Evolutionary conservation across 1,284 basidiomycete species (phyloP).

Genomic region (Irpex sp.): DNA sequence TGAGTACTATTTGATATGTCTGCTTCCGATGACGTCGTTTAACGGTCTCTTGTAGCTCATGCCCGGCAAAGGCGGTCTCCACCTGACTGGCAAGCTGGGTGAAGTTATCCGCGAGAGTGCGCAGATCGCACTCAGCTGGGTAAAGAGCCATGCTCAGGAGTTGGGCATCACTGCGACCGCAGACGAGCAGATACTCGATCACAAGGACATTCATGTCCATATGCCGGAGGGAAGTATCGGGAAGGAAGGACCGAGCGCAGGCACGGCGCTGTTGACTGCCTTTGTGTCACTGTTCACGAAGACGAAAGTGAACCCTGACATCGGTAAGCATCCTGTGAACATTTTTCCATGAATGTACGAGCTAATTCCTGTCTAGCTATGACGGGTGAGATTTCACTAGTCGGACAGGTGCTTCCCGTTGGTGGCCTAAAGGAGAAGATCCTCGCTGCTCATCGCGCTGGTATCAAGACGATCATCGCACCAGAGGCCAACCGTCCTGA

Average conservation of each 20-base stretch:
- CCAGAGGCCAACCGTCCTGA: constrained; percentile 85
- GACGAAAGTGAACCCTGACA: constrained; percentile 77
- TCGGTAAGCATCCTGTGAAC: constrained; percentile 52
- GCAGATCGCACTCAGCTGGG: constrained; percentile 91
- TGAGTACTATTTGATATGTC: constrained; percentile 32
- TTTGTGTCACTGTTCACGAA: constrained; percentile 89
- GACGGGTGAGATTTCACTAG: constrained; percentile 92
- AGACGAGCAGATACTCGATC: constrained; percentile 75
- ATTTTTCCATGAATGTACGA: background rate
- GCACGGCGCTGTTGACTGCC: constrained; percentile 88
- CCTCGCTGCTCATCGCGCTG: constrained; percentile 88
- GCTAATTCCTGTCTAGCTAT: constrained; percentile 52
- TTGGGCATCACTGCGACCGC: constrained; percentile 77
- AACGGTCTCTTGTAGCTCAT: constrained; percentile 54
- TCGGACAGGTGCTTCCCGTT: constrained; percentile 89
- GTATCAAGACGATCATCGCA: constrained; percentile 87
- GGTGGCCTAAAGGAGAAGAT: constrained; percentile 96
- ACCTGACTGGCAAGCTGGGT: constrained; percentile 94
- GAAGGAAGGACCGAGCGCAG: constrained; percentile 96
- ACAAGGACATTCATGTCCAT: constrained; percentile 87
- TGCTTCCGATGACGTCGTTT: background rate
- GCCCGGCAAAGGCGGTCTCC: constrained; percentile 87
- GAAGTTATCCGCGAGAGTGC: constrained; percentile 97
- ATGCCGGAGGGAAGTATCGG: constrained; percentile 98
- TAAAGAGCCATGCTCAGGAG: constrained; percentile 87